These are phyloP conservation scores for Xeromyces bisporus DNA, from an alignment of 495 filamentous ascomycete genomes.

Conservation along the genomic window DNA sequence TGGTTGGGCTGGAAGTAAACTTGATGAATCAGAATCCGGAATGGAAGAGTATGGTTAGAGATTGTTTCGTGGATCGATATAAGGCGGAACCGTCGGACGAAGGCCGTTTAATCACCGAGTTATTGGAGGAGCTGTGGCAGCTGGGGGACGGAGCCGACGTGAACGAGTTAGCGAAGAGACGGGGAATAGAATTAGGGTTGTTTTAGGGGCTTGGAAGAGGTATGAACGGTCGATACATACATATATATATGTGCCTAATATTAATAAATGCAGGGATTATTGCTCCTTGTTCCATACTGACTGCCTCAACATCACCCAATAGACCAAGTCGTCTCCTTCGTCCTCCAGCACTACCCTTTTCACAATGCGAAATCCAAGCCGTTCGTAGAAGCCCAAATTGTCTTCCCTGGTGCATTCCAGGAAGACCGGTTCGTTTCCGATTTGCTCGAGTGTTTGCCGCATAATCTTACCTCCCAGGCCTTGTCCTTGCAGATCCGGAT, in stretches of 20 bases:
- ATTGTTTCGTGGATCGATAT: neutral
- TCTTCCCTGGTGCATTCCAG: constrained; percentile 12
- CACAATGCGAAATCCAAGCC: constrained; percentile 10
- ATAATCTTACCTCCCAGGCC: constrained; percentile 11
- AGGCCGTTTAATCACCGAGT: constrained; percentile 7
- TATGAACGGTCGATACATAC: no score
- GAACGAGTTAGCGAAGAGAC: constrained; percentile 11
- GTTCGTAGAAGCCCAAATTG: constrained; percentile 14
- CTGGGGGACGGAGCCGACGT: constrained; percentile 6
- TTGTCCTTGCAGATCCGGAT: constrained; percentile 13
- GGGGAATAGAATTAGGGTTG: constrained; percentile 15
- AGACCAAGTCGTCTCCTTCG: constrained; percentile 6
- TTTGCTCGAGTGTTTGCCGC: constrained; percentile 5
- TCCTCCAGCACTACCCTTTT: constrained; percentile 12
- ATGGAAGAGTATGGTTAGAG: constrained; percentile 8
- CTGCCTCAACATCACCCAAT: constrained; percentile 14
- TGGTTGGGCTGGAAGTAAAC: constrained; percentile 12
- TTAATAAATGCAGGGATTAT: no score
- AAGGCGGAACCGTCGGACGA: neutral
- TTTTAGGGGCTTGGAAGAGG: no score
- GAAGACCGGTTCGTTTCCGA: constrained; percentile 5
- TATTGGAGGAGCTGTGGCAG: constrained; percentile 19
- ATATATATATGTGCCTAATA: no score
- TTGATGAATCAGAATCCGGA: constrained; percentile 9
- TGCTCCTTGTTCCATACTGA: no score